Percentiles rank a stretch among this genome's conserved stretches.
phyloP scores from a whole-genome alignment of 2,329 filamentous ascomycete genomes.

The Daldinia sp. region DNA sequence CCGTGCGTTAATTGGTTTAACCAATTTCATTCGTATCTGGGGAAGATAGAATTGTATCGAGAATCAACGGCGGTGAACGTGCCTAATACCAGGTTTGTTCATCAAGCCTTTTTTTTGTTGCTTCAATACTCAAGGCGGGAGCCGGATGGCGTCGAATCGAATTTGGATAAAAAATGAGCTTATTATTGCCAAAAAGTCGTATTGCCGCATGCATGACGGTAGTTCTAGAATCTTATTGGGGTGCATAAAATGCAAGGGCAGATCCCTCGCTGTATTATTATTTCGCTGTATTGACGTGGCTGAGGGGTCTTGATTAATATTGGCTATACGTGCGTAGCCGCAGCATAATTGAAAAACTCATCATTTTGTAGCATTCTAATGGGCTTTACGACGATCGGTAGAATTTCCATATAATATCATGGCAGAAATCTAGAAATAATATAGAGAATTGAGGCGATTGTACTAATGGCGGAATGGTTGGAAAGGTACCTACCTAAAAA shows the following conservation, averaged over 20 bases:
- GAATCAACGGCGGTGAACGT: conserved; percentile 25
- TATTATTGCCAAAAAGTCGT: not conserved
- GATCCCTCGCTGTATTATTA: not conserved
- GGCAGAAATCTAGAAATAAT: not conserved
- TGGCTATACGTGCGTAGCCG: not conserved
- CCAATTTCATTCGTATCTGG: conserved; percentile 12
- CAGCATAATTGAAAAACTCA: not conserved
- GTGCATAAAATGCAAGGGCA: not conserved
- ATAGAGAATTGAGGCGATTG: not conserved
- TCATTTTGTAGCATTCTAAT: not conserved
- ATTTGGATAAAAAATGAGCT: not conserved
- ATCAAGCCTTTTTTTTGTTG: conserved; percentile 3
- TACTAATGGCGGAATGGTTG: not conserved
- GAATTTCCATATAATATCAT: not conserved
- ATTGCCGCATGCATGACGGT: conserved; percentile 1
- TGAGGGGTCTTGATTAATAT: not conserved
- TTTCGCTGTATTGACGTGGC: conserved; percentile 24
- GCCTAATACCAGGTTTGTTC: not conserved
- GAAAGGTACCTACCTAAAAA: not conserved
- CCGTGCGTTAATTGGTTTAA: conserved; percentile 28
- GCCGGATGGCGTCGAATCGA: conserved; percentile 13
- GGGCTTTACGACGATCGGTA: not conserved
- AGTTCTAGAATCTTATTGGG: not conserved
- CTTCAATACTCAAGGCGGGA: not conserved
- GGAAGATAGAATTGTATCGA: conserved; percentile 19